Conservation (phyloP, 106 monocot genomes). For the Vanilla planifolia region DNA sequence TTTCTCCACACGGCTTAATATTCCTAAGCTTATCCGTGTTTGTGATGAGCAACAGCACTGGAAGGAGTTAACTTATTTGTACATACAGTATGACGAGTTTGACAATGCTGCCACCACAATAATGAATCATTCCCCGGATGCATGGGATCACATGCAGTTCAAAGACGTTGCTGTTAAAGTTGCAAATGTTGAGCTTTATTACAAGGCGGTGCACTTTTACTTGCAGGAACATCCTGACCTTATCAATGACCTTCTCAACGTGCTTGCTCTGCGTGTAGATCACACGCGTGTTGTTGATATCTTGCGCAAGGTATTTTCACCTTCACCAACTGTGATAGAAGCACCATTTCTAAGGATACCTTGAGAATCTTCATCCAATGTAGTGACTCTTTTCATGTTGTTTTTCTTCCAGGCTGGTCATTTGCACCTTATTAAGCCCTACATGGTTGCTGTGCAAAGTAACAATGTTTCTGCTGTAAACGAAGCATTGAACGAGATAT, state of each 20-base stretch:
- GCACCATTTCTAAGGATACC: too few relatives aligned
- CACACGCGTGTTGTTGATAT: constrained; percentile 96
- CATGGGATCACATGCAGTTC: constrained; percentile 99
- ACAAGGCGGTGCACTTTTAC: constrained; percentile 99
- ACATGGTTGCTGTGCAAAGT: constrained; percentile 99
- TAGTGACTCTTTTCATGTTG: too few relatives aligned
- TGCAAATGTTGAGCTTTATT: constrained; percentile 97
- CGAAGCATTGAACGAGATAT: constrained; percentile 97
- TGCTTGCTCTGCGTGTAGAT: constrained; percentile 91
- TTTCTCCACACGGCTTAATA: constrained; percentile 88
- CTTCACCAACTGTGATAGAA: too few relatives aligned
- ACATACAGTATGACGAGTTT: constrained; percentile 97
- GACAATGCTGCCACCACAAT: constrained; percentile 98
- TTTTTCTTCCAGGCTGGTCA: constrained; percentile 64
- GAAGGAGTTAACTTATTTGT: constrained; percentile 92
- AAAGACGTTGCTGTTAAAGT: constrained; percentile 92
- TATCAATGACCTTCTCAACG: constrained; percentile 89
- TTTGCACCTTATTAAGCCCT: constrained; percentile 89
- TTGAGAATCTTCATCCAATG: too few relatives aligned
- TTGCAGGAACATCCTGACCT: constrained; percentile 93
- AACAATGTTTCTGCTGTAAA: constrained; percentile 97
- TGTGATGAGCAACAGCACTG: constrained; percentile 98
- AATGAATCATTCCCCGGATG: constrained; percentile 98
- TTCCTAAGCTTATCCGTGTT: constrained; percentile 90
- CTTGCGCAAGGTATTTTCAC: constrained; percentile 74